These are phyloP conservation scores for Dendrocalamus latiflorus DNA, from an alignment of 202 grass and related monocot species.

Conservation along the genomic window DNA sequence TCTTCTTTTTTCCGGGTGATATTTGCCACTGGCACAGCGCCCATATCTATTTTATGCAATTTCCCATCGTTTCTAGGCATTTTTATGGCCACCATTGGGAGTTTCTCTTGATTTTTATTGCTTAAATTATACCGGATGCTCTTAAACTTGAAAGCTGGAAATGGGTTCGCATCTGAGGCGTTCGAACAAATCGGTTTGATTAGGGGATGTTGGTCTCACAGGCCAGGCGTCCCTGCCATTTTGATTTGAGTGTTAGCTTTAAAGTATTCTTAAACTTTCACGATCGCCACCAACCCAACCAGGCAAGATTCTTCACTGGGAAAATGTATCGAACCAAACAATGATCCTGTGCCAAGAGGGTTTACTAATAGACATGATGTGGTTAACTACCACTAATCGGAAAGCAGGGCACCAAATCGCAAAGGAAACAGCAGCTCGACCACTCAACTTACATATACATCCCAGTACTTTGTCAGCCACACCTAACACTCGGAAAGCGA, in stretches of 20 bases:
- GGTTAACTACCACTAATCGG: background rate
- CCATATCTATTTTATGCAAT: background rate
- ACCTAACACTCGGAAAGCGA: constrained; percentile 41
- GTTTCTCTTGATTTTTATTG: background rate
- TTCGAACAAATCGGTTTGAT: too few species aligned
- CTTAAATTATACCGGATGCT: background rate
- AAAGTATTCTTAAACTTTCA: constrained; percentile 8
- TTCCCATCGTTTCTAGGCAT: background rate
- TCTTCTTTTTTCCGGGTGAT: too few species aligned
- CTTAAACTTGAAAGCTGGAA: background rate
- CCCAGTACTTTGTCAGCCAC: background rate
- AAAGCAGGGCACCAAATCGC: constrained; percentile 1
- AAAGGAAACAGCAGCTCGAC: constrained; percentile 6
- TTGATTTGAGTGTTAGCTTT: background rate
- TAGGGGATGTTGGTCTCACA: background rate
- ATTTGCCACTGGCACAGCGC: too few species aligned
- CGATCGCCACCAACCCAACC: constrained; percentile 22
- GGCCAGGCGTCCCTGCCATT: too few species aligned
- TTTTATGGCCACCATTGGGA: background rate
- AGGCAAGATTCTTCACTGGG: too few species aligned
- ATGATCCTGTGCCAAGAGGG: background rate
- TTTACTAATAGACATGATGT: background rate
- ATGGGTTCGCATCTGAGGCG: too few species aligned
- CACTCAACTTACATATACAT: background rate
- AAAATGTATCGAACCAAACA: background rate